Evolutionary conservation across 75 land plant genomes (phyloP).

Genomic region (Cunninghamia lanceolata): DNA sequence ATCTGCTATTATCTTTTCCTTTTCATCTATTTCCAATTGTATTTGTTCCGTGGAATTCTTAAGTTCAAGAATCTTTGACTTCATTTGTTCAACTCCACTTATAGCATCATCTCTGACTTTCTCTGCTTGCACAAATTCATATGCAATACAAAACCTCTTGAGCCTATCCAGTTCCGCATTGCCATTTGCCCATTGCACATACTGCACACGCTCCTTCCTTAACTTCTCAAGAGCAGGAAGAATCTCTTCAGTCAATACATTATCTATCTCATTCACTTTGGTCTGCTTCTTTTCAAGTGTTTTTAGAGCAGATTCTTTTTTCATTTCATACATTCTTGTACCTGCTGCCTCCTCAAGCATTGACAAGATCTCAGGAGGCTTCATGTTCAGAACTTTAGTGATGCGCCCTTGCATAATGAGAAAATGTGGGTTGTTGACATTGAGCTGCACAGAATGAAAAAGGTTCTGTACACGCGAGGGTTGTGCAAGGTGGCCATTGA

Average conservation of each 20-base stretch:
- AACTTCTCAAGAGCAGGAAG: conserved; percentile 95
- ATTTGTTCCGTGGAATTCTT: conserved; percentile 30
- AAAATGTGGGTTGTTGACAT: conserved; percentile 99
- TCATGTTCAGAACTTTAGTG: conserved; percentile 98
- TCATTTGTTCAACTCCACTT: conserved; percentile 44
- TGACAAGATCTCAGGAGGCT: conserved; percentile 98
- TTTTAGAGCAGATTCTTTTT: conserved; percentile 91
- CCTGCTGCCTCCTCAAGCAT: conserved; percentile 99
- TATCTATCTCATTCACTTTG: conserved; percentile 95
- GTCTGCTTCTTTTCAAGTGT: conserved; percentile 98
- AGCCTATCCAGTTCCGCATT: conserved; percentile 88
- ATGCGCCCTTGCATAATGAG: conserved; percentile 99
- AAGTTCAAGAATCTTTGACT: conserved; percentile 49
- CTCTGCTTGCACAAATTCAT: conserved; percentile 84
- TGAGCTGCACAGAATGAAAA: conserved; percentile 98
- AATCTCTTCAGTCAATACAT: conserved; percentile 93
- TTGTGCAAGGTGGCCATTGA: conserved; percentile 97
- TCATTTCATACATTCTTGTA: conserved; percentile 98
- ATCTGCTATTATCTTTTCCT: conserved; percentile 51
- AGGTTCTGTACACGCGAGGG: conserved; percentile 95
- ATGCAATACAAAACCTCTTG: conserved; percentile 93
- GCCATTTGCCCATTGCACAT: conserved; percentile 98
- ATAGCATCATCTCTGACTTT: conserved; percentile 60
- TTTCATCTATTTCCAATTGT: conserved; percentile 49
- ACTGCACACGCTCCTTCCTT: conserved; percentile 81